phyloP scores from a whole-genome alignment of 371 early-diverging fungal genomes.

The Mucor plumbeus region DNA sequence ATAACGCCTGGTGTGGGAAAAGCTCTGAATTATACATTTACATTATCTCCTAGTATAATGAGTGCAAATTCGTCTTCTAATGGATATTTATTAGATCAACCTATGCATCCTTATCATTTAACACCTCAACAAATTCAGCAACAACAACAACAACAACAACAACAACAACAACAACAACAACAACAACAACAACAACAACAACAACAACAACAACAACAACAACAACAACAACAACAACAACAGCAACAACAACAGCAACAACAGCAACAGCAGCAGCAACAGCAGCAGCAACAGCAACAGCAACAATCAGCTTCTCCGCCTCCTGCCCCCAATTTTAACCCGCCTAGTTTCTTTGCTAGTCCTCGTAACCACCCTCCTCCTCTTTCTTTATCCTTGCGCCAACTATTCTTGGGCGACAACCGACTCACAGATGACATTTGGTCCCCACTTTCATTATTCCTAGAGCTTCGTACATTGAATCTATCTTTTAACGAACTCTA shows the following conservation, averaged over 20 bases:
- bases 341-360: slow-evolving; percentile 54
- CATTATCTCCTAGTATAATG: neutral
- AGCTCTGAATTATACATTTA: neutral
- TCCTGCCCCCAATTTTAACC: slow-evolving; percentile 47
- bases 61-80: neutral
- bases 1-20: neutral
- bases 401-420: slow-evolving; percentile 82
- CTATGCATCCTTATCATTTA: slow-evolving; percentile 14
- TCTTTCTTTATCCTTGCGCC: slow-evolving; percentile 63
- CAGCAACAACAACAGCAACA: slow-evolving; percentile 3
- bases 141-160: slow-evolving; percentile 37
- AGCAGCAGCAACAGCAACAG: slow-evolving; percentile 41
- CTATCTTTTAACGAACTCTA: slow-evolving; percentile 83
- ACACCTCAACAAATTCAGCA: slow-evolving; percentile 42
- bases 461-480: slow-evolving; percentile 78
- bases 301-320: neutral
- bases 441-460: slow-evolving; percentile 71
- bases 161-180: slow-evolving; percentile 39
- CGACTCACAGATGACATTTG: slow-evolving; percentile 83
- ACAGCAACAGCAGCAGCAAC: slow-evolving; percentile 39
- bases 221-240: slow-evolving; percentile 38
- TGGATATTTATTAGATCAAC: neutral
- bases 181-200: slow-evolving; percentile 41
- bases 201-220: slow-evolving; percentile 53
- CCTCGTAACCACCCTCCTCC: slow-evolving; percentile 66